Evolutionary conservation across 345 rosid genomes (phyloP), one percentile per base, ranked within the genome.

Genomic region (Bruguiera sexangula): DNA sequence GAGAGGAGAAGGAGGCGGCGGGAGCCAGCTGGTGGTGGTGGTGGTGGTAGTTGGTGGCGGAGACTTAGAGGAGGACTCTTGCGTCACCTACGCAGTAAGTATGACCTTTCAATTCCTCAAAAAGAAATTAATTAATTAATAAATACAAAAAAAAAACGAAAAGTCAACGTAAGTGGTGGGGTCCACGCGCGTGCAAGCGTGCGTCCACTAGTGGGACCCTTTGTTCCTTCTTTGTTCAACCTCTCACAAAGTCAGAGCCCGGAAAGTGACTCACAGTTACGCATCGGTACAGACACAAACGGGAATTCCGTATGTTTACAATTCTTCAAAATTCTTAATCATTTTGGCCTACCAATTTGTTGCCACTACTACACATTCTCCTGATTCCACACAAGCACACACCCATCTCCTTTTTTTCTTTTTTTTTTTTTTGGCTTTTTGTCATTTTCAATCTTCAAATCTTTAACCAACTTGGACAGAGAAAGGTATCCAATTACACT

Each of bases 181-280:
- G 62, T 68, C 89, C 86, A 79, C 76, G 81, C 82, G 81, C 83
- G 86, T 82, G 86, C 89, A 79, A 76, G 92, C 92, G 88, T 87
- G 88, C 82, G 62, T 68, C 57, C 85, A 85, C 85, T 77, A 2
- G 4, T 73, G 84, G 89, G 80, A 16, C 88, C 89, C 83, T 72
- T 67, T 20, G 37, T 1, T 9, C 29, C 20, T 15, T 24, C n/a
- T 5, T 48, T 27, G 8, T 29, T 19, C 11, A 30, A 48, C 7
- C 43, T 34, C 9, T 34, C 78, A 75, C 64, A 5, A 75, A 86
- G 87, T 87, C 87, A 83, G 91, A 81, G 78, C 85, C 84, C 73
- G 2, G 82, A 71, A 68, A 75, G 29, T 63, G 84, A 83, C 80
- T 10, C 34, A 16, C 18, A 15, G 10, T 43, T 43, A 3, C 50